Percentiles rank a stretch among this genome's conserved stretches.
Evolutionary conservation across 768 basidiomycete genomes (phyloP).

Genomic region (Lyophyllum shimeji): DNA sequence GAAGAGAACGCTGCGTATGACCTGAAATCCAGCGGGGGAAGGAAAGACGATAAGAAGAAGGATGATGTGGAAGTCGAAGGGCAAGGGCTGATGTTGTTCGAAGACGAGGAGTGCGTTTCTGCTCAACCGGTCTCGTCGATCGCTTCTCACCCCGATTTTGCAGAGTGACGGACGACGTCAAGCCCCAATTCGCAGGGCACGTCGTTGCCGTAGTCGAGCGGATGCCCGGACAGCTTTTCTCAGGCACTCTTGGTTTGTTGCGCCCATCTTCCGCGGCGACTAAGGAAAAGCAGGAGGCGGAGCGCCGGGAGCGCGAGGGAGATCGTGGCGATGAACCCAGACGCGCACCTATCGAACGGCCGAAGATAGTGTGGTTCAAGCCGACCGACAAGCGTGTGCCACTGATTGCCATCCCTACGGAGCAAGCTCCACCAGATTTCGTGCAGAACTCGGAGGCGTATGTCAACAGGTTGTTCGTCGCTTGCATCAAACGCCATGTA

Average conservation of each 20-base stretch:
- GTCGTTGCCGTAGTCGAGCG: constrained; percentile 99
- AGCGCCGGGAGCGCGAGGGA: constrained; percentile 95
- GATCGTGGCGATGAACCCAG: constrained; percentile 84
- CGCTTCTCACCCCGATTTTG: constrained; percentile 7
- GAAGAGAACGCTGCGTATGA: constrained; percentile 98
- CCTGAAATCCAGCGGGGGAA: constrained; percentile 64
- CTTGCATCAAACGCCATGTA: constrained; percentile 98
- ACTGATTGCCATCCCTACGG: constrained; percentile 97
- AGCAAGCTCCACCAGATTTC: constrained; percentile 96
- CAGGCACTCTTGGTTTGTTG: constrained; percentile 91
- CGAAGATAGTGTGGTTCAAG: constrained; percentile 99
- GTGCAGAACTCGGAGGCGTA: constrained; percentile 93
- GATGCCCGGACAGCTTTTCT: constrained; percentile 98
- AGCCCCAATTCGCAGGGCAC: constrained; percentile 97
- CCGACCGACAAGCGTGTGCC: constrained; percentile 99
- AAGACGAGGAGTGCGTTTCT: constrained; percentile 85
- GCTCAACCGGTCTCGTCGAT: neutral
- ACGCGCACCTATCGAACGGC: constrained; percentile 78
- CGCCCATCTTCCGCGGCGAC: constrained; percentile 96
- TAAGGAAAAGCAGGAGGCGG: constrained; percentile 98
- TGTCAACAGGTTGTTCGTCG: constrained; percentile 89
- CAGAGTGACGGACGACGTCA: constrained; percentile 95
- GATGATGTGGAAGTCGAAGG: constrained; percentile 99
- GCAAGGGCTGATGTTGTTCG: constrained; percentile 93
- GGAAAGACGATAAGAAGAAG: constrained; percentile 99